phyloP scores from a whole-genome alignment of 345 rosid species.

The Eucalyptus curtisii region DNA sequence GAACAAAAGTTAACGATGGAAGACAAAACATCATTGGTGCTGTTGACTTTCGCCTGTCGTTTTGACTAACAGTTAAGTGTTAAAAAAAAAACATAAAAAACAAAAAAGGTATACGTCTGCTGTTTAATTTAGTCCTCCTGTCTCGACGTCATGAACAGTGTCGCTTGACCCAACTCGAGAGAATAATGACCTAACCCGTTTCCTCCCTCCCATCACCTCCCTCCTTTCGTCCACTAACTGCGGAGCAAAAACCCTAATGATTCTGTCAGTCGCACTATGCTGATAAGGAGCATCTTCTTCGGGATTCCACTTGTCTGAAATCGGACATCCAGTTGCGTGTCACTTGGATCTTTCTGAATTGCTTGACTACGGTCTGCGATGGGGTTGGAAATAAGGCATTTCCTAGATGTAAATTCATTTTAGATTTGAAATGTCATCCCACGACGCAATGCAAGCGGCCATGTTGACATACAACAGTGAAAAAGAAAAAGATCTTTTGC shows the following conservation, averaged over 20 bases:
- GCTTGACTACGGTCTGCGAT: neutral
- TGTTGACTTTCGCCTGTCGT: neutral
- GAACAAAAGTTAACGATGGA: neutral
- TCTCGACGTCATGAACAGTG: neutral
- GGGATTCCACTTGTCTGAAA: neutral
- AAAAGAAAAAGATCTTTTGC: accelerated
- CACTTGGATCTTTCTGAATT: neutral
- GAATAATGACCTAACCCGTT: neutral
- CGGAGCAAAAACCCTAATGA: neutral
- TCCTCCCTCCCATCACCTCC: neutral
- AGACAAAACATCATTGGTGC: neutral
- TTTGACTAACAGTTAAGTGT: neutral
- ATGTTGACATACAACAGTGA: neutral
- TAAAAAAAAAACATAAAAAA: neutral
- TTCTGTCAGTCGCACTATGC: neutral
- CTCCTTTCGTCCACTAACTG: neutral
- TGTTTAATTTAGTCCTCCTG: neutral
- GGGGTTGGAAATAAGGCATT: neutral
- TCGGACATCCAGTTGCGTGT: neutral
- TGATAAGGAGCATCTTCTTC: neutral
- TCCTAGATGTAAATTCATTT: neutral
- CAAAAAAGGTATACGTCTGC: neutral
- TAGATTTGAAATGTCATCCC: neutral
- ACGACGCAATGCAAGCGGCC: neutral
- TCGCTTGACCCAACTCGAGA: neutral